phyloP scores from a whole-genome alignment of 106 monocot genomes.

The Allium cepa region DNA sequence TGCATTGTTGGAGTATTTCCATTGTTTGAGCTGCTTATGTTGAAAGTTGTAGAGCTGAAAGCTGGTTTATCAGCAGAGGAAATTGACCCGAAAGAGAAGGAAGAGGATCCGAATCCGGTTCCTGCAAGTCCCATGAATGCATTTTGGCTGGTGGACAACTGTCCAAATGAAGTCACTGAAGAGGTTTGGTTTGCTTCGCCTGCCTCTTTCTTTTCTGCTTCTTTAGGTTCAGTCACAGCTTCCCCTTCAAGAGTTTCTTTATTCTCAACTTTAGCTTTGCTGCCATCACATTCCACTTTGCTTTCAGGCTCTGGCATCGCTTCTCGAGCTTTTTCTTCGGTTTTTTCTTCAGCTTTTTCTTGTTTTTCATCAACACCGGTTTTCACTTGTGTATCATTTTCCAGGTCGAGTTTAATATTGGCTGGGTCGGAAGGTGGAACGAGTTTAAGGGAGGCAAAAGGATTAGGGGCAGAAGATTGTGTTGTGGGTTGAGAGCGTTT shows the following conservation, averaged over 20 bases:
- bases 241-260: slow-evolving; percentile 1
- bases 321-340: slow-evolving; percentile 2
- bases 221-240: background rate
- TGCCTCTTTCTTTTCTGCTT: background rate
- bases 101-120: slow-evolving; percentile 65
- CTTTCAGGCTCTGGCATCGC: slow-evolving; percentile 9
- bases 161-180: slow-evolving; percentile 60
- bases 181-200: slow-evolving; percentile 11
- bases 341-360: background rate
- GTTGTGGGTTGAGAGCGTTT: slow-evolving; percentile 33
- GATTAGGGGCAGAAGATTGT: slow-evolving; percentile 48
- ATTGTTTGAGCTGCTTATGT: background rate
- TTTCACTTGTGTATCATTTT: background rate
- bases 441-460: slow-evolving; percentile 58
- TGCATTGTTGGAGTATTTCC: slow-evolving; percentile 43
- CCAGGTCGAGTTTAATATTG: background rate
- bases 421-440: slow-evolving; percentile 18
- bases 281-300: slow-evolving; percentile 10
- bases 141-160: slow-evolving; percentile 89
- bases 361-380: slow-evolving; percentile 9
- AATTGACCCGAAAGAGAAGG: slow-evolving; percentile 69
- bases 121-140: slow-evolving; percentile 91
- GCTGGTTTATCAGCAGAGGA: slow-evolving; percentile 13
- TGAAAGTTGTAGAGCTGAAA: slow-evolving; percentile 32
- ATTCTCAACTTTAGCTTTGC: background rate